phyloP scores from a whole-genome alignment of 2,329 filamentous ascomycete species.

The Xylariales sp. region DNA sequence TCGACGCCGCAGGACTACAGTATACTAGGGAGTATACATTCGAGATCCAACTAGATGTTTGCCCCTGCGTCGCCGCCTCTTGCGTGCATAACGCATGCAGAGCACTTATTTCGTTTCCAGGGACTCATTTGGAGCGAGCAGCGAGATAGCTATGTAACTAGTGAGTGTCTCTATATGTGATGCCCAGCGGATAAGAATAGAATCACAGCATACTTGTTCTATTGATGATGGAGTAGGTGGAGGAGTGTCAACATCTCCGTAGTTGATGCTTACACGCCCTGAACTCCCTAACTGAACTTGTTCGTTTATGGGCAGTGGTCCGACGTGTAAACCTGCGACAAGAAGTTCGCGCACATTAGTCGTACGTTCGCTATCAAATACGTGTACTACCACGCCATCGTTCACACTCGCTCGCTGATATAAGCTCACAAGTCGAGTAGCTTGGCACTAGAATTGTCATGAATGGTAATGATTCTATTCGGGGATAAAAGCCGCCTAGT shows the following conservation, averaged over 20 bases:
- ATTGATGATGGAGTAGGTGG: neutral
- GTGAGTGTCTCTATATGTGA: conserved; percentile 1
- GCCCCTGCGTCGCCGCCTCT: conserved; percentile 34
- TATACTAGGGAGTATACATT: conserved; percentile 2
- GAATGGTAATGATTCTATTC: conserved; percentile 8
- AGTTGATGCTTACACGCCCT: conserved; percentile 5
- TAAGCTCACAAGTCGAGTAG: conserved; percentile 11
- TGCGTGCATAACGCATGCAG: conserved; percentile 23
- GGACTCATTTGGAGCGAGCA: conserved; percentile 5
- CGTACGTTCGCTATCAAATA: neutral
- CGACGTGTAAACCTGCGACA: conserved; percentile 4
- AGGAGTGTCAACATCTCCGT: conserved; percentile 2
- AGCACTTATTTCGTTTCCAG: conserved; percentile 13
- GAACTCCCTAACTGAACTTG: neutral
- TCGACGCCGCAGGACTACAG: conserved; percentile 23
- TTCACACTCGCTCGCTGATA: conserved; percentile 22
- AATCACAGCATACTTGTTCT: conserved; percentile 6
- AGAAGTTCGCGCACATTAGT: neutral
- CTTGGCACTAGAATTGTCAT: conserved; percentile 10
- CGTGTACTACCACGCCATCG: conserved; percentile 18
- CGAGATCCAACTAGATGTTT: conserved; percentile 1
- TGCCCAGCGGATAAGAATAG: conserved; percentile 28
- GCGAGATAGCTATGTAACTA: conserved; percentile 17
- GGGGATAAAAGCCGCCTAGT: neutral
- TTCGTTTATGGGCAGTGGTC: conserved; percentile 1